Base-by-base conservation (phyloP, 2,329 filamentous ascomycete genomes). In the Botrytis squamosa region DNA sequence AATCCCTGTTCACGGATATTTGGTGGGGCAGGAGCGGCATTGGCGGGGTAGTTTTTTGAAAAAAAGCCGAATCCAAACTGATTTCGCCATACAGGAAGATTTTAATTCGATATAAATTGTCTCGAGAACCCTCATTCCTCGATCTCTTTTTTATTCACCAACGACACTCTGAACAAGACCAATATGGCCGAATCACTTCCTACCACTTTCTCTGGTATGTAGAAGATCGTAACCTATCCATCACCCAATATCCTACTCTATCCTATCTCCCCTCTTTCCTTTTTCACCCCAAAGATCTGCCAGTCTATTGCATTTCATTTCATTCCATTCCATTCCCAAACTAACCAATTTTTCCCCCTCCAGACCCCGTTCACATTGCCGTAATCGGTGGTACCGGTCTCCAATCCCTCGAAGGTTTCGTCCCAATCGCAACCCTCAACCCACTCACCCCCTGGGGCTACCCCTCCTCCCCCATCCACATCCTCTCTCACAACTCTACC, bases 361-460 rank as follows among this genome's bases (percentile, higher is more conserved):
- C 38, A 92, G 91, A 86, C 71, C 88, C 91, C 71, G 91, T 97
- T 80, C 89, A 91, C 78, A 96, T 98, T 81, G 95, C 92, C 82
- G 92, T 97, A 72, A 94, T 97, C 78, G 95, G 95, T 83, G 96
- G 96, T 79, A 99, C 96, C 57, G 96, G 96, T 72, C 92, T 99
- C 76, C 90, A 92, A 82, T 91, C 93, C 78, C 92, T 99, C 77
- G 91, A 94, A 42, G 91, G 92, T 83, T 98, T 96, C 86, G 91
- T 90, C 33, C 93, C 94, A 80, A 91, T 97, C 75, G 95, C 95
- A 40, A 88, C 88, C 42, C 85, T 99, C 78, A 91, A 90, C 79
- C 86, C 93, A 72, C 83, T 86, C 57, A 99, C 96, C 16, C 96
- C 96, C 46, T 99, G 96, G 96, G 96, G 96, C 79, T 83, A 85